These are phyloP conservation scores for Bacidia gigantensis DNA, from an alignment of 495 filamentous ascomycete genomes.

Conservation along the genomic window DNA sequence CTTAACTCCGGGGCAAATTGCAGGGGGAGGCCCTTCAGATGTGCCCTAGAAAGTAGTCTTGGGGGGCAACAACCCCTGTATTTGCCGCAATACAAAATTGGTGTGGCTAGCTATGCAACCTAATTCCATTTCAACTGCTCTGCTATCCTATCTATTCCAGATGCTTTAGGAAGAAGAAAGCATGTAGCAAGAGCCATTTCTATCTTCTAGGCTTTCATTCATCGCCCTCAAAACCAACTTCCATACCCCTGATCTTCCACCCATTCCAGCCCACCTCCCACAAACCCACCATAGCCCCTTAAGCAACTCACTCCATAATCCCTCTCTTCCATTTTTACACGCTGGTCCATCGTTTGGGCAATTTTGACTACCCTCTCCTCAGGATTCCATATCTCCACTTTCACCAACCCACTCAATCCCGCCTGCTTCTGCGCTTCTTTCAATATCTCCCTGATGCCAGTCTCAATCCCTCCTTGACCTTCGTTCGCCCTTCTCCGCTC, in stretches of 20 bases:
- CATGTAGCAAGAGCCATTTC: not conserved
- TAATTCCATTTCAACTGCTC: no score
- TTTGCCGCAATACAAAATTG: no score
- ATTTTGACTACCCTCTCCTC: slow-evolving; percentile 41
- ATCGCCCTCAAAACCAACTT: slow-evolving; percentile 1
- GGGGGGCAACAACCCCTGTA: no score
- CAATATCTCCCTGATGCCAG: slow-evolving; percentile 25
- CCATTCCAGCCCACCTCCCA: slow-evolving; percentile 54
- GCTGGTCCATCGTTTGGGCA: slow-evolving; percentile 37
- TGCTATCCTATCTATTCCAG: not conserved
- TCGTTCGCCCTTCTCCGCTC: slow-evolving; percentile 4
- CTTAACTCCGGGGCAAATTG: no score
- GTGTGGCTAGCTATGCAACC: no score
- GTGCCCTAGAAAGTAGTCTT: no score
- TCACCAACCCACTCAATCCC: slow-evolving; percentile 42
- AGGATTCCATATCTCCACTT: slow-evolving; percentile 55
- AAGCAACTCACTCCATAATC: slow-evolving; percentile 49
- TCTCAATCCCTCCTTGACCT: slow-evolving; percentile 18
- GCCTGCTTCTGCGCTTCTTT: slow-evolving; percentile 41
- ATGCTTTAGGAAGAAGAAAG: not conserved
- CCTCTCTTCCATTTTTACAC: slow-evolving; percentile 38
- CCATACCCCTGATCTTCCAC: slow-evolving; percentile 81
- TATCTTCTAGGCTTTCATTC: not conserved
- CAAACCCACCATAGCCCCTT: slow-evolving; percentile 41
- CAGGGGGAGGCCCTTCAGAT: no score